Percentiles rank a stretch among this genome's conserved stretches.
phyloP scores from a whole-genome alignment of 257 asterid species.

The Ilex aquifolium region DNA sequence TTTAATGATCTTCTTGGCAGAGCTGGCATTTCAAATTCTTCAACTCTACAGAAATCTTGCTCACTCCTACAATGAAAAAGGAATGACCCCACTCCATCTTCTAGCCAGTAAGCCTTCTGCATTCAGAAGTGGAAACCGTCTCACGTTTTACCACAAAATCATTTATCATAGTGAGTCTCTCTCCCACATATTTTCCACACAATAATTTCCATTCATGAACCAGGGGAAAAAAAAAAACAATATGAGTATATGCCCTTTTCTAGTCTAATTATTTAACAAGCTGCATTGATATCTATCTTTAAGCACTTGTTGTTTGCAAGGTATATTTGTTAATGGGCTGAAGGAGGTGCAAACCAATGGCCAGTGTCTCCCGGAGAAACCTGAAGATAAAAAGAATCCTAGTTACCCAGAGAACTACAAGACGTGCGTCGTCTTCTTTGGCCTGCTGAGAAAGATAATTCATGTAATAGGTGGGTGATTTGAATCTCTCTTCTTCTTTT shows the following conservation, averaged over 20 bases:
- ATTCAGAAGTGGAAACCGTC: constrained; percentile 31
- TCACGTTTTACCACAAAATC: constrained; percentile 11
- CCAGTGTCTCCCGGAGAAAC: neutral
- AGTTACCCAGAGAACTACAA: constrained; percentile 32
- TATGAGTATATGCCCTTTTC: too few relatives aligned
- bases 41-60: constrained; percentile 6
- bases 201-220: neutral
- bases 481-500: too few relatives aligned
- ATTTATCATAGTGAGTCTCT: constrained; percentile 20
- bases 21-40: constrained; percentile 18
- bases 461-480: constrained; percentile 11
- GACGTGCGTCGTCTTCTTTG: constrained; percentile 25
- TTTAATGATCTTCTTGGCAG: constrained; percentile 1
- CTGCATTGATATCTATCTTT: too few relatives aligned
- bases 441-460: constrained; percentile 19
- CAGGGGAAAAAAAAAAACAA: too few relatives aligned
- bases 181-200: too few relatives aligned
- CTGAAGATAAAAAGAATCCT: neutral
- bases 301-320: constrained; percentile 9
- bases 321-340: constrained; percentile 18
- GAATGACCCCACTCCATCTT: constrained; percentile 27
- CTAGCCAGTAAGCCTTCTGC: constrained; percentile 33
- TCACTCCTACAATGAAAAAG: constrained; percentile 15
- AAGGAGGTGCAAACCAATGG: too few relatives aligned
- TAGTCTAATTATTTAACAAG: too few relatives aligned